Conservation (phyloP, 768 basidiomycete genomes). For the Trametes meyenii region DNA sequence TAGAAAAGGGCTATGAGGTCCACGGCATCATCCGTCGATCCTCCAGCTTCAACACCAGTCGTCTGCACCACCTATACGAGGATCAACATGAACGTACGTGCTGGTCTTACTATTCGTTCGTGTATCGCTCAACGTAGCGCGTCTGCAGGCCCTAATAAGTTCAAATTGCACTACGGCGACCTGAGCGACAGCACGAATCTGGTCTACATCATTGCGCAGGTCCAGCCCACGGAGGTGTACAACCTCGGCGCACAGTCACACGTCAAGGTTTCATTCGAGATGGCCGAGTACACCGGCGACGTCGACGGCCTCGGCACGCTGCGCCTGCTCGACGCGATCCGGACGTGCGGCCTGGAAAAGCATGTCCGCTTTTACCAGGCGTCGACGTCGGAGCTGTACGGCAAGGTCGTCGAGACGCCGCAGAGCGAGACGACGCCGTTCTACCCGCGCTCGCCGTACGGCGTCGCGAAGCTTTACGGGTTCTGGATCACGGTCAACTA, state of each 20-base stretch:
- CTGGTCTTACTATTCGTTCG: neutral
- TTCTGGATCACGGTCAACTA: conserved; percentile 93
- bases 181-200: conserved; percentile 96
- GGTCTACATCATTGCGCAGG: conserved; percentile 93
- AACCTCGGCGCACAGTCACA: conserved; percentile 98
- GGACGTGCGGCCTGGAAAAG: conserved; percentile 92
- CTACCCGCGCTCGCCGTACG: conserved; percentile 97
- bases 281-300: conserved; percentile 99
- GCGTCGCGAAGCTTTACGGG: conserved; percentile 91
- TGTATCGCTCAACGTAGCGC: neutral
- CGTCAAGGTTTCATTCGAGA: conserved; percentile 99
- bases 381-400: conserved; percentile 96
- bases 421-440: conserved; percentile 97
- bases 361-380: conserved; percentile 97
- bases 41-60: conserved; percentile 97
- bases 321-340: conserved; percentile 92
- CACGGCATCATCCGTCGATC: conserved; percentile 97
- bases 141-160: conserved; percentile 63
- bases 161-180: conserved; percentile 90
- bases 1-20: conserved; percentile 88
- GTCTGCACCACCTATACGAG: conserved; percentile 89
- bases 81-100: conserved; percentile 89
- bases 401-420: conserved; percentile 93
- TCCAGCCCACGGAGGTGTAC: conserved; percentile 95
- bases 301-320: conserved; percentile 96